Base-by-base conservation (phyloP, 2,329 filamentous ascomycete species). In the Chrysoporthe puriensis region DNA sequence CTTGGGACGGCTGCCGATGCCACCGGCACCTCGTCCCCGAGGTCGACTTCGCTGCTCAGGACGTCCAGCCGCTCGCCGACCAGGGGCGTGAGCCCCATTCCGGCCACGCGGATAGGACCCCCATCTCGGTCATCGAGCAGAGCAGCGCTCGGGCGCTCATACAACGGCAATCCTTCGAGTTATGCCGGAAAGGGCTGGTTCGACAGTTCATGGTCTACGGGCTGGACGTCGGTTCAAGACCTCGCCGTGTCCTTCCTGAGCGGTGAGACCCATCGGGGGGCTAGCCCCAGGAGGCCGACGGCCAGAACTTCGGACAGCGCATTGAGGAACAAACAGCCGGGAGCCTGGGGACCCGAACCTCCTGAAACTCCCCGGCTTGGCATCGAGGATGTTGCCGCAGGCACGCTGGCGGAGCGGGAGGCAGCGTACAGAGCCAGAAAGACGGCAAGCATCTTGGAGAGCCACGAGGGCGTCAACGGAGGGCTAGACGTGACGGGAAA, bases 361-460 rank as follows among this genome's bases (percentile, higher is more conserved):
- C 81, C 82, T 3, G 70, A 70, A 13, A 75, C 76, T 66, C 63
- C 73, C 43, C 76, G 76, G 50, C 81, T 83, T 2, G 76, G 76
- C 5, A 74, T 83, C 36, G 76, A 79, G 48, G 83, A 86, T 65
- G 84, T 89, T 62, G 87, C 84, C 0, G 81, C 83, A 14, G 87
- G 87, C 9, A 86, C 85, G 52, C 75, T 82, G 36, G 83, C 80
- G 3, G 81, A 87, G 67, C 82, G 86, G 66, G 83, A 89, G 46
- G 81, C 84, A 11, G 82, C 83, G 40, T 76, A 89, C 62, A 86
- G 81, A 71, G 84, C 86, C 21, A 84, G 83, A 67, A 86, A 83
- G 73, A 88, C 81, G 54, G 86, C 85, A 34, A 88, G 85, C 70
- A 81, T 90, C 3, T 74, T 90, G 56, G 86, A 90, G 74, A 88